Base-by-base conservation (phyloP, 208 protist species). In the Endotrypanum monterogeii region DNA sequence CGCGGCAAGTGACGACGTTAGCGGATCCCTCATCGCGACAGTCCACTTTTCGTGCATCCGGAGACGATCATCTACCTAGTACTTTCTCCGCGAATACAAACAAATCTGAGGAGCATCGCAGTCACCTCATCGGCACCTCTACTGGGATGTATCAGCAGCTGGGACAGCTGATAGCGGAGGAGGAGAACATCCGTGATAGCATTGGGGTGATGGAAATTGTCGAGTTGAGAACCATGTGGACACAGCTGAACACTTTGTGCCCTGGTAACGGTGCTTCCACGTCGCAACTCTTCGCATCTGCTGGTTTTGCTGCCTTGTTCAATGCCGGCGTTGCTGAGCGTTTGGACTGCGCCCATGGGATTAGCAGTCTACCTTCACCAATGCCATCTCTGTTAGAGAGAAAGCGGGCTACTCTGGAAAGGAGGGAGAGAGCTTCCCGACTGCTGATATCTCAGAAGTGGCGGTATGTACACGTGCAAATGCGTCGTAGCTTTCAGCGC, bases 141-240 rank as follows among this genome's bases (percentile, higher is more conserved):
- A 76, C 73, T 9, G 65, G 54, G 4, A 2, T 73, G 2, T 73
- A 76, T 54, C 76, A 57, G 0, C 54, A 39, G 12, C 37, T 76
- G 55, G 76, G 69, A 56, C 76, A 73, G 51, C 73, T 72, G 30
- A 50, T 62, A 48, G 44, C 25, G n/a, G 23, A 18, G 18, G 76
- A 81, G 56, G 65, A 81, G 3, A 46, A 60, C n/a, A 18, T 50
- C 16, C 76, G 70, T 0, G n/a, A 63, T 30, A 28, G 1, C n/a
- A 41, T 76, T 3, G 18, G 12, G 12, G 35, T 35, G 16, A 16
- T 30, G 9, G 66, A 76, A 37, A 32, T 39, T 23, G 8, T 67
- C 18, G 70, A 73, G 20, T 72, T 76, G 32, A 68, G 30, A 9
- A 54, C 30, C 1, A 8, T 52, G 4, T 30, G 62, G 18, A 63